These are phyloP conservation scores for Apophysomyces elegans DNA, from an alignment of 371 early-diverging fungal genomes.

Conservation along the genomic window DNA sequence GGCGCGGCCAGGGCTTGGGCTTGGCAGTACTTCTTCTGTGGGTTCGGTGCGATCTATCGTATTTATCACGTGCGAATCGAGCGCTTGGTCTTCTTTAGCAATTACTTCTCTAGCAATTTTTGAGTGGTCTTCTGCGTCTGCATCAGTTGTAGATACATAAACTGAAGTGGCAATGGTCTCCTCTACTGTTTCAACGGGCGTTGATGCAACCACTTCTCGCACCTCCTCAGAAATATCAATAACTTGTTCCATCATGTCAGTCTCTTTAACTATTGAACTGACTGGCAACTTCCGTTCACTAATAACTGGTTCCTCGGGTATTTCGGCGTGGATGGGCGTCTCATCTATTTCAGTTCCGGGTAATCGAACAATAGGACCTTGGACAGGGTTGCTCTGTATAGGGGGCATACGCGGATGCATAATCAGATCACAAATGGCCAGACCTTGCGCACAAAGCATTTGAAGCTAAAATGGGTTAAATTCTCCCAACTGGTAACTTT, in stretches of 20 bases:
- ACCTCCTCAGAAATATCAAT: neutral
- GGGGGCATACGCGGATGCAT: conserved; percentile 66
- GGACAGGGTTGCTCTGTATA: conserved; percentile 50
- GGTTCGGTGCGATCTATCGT: no score
- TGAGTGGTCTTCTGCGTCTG: no score
- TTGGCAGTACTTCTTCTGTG: no score
- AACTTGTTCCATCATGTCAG: neutral
- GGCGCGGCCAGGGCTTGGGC: no score
- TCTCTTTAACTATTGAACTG: neutral
- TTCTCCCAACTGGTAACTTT: neutral
- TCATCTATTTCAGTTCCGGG: conserved; percentile 4
- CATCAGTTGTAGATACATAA: no score
- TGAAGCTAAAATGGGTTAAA: conserved; percentile 29
- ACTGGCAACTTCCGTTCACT: neutral
- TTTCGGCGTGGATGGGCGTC: conserved; percentile 13
- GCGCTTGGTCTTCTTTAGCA: no score
- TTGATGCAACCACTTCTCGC: no score
- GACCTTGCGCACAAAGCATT: conserved; percentile 46
- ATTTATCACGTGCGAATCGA: no score
- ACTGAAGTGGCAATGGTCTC: no score
- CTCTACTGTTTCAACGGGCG: no score
- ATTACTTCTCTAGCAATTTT: no score
- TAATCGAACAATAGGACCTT: conserved; percentile 16
- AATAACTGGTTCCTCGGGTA: conserved; percentile 21
- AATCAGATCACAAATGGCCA: conserved; percentile 62